Percentiles rank a stretch among this genome's conserved stretches.
Evolutionary conservation across 2,329 filamentous ascomycete genomes (phyloP).

Genomic region (Colletotrichum lupini): DNA sequence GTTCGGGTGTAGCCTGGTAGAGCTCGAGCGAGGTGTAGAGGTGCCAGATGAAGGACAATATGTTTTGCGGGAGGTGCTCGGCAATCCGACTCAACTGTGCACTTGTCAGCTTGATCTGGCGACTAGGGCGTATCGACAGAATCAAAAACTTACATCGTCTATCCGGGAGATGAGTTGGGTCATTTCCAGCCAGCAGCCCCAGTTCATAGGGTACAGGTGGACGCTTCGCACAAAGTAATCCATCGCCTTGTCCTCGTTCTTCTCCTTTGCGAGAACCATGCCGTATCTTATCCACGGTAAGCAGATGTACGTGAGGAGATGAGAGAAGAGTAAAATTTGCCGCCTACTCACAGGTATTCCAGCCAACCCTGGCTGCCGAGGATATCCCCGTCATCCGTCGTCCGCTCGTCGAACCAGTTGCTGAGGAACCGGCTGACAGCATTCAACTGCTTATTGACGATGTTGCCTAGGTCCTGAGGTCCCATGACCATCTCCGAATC

Average conservation of each 20-base stretch:
- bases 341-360: constrained; percentile 75
- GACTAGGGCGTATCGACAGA: not conserved
- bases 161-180: constrained; percentile 81
- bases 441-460: constrained; percentile 85
- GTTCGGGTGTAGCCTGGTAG: constrained; percentile 82
- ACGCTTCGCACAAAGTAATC: constrained; percentile 90
- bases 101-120: constrained; percentile 40
- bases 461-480: constrained; percentile 86
- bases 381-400: constrained; percentile 67
- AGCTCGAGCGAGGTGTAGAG: constrained; percentile 91
- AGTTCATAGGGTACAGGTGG: constrained; percentile 92
- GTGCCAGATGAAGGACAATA: constrained; percentile 95
- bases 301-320: not conserved
- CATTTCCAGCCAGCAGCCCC: constrained; percentile 96
- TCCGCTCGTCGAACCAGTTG: constrained; percentile 80
- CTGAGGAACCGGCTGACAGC: constrained; percentile 81
- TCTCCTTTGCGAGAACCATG: constrained; percentile 88
- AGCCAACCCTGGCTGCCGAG: constrained; percentile 87
- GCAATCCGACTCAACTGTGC: constrained; percentile 77
- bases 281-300: constrained; percentile 71
- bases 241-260: constrained; percentile 87
- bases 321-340: too few relatives aligned
- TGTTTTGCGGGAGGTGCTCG: constrained; percentile 83
- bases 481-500: constrained; percentile 98
- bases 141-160: constrained; percentile 75